These are phyloP conservation scores for Fonticula alba DNA, from an alignment of 78 protist genomes.

Conservation along the genomic window DNA sequence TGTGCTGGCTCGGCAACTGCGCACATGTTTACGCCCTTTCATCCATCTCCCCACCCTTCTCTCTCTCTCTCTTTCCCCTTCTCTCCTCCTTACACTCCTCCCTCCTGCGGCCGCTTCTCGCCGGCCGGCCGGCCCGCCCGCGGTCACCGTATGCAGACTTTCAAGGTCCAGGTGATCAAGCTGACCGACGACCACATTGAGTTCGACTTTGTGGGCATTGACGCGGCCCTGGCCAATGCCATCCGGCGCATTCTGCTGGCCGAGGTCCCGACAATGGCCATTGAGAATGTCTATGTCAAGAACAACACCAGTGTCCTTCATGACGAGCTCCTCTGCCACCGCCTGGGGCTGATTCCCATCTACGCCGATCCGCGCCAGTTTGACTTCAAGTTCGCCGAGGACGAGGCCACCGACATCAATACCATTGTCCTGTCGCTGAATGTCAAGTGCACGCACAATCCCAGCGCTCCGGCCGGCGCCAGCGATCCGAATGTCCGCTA, in stretches of 20 bases:
- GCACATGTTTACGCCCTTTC: too few species aligned
- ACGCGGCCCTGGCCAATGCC: conserved; percentile 80
- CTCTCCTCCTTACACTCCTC: too few species aligned
- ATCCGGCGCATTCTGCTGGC: conserved; percentile 68
- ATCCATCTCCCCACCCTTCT: too few species aligned
- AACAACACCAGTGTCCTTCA: conserved; percentile 74
- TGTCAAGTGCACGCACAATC: conserved; percentile 2
- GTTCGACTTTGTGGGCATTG: conserved; percentile 65
- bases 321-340: conserved; percentile 70
- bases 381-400: conserved; percentile 1
- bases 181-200: conserved; percentile 5
- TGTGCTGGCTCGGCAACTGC: too few species aligned
- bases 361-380: conserved; percentile 52
- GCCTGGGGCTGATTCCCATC: conserved; percentile 71
- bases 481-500: neutral
- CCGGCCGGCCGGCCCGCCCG: too few species aligned
- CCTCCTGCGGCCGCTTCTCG: too few species aligned
- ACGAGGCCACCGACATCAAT: conserved; percentile 11
- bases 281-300: conserved; percentile 54
- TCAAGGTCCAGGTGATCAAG: too few species aligned
- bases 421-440: conserved; percentile 19
- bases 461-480: neutral
- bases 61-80: too few species aligned
- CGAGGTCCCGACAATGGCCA: conserved; percentile 82
- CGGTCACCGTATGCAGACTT: too few species aligned